Evolutionary conservation across 306 rosid species (phyloP).

Genomic region (Spatholobus suberectus): DNA sequence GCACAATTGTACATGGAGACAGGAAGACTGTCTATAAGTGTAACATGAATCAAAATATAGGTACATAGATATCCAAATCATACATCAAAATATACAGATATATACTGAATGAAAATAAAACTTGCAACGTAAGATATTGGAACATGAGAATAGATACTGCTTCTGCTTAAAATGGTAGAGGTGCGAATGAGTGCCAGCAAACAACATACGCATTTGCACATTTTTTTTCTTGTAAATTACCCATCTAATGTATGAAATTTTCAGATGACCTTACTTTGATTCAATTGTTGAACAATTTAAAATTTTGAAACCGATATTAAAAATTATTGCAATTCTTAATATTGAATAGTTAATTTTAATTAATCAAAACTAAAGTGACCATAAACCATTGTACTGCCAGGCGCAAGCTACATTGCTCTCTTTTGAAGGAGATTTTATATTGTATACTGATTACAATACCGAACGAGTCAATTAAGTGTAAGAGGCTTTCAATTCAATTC

Average conservation of each 20-base stretch:
- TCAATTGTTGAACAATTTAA: background rate
- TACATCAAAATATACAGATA: too few species aligned
- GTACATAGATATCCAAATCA: too few species aligned
- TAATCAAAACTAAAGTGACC: background rate
- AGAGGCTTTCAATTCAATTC: background rate
- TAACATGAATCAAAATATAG: too few species aligned
- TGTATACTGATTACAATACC: background rate
- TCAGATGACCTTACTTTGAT: background rate
- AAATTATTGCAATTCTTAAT: background rate
- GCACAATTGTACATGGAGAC: background rate
- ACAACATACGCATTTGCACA: background rate
- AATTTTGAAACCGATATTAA: background rate
- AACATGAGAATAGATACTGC: background rate
- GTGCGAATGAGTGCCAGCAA: background rate
- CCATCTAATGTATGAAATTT: background rate
- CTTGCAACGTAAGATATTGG: background rate
- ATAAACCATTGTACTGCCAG: too few species aligned
- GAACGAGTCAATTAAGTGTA: background rate
- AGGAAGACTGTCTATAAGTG: background rate
- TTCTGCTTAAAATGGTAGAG: background rate
- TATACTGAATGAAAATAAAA: background rate
- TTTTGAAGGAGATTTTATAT: background rate
- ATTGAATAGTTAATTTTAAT: background rate
- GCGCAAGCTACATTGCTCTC: background rate
- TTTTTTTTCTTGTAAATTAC: too few species aligned